Evolutionary conservation across 495 filamentous ascomycete genomes (phyloP).

Genomic region (Xylaria cubensis): DNA sequence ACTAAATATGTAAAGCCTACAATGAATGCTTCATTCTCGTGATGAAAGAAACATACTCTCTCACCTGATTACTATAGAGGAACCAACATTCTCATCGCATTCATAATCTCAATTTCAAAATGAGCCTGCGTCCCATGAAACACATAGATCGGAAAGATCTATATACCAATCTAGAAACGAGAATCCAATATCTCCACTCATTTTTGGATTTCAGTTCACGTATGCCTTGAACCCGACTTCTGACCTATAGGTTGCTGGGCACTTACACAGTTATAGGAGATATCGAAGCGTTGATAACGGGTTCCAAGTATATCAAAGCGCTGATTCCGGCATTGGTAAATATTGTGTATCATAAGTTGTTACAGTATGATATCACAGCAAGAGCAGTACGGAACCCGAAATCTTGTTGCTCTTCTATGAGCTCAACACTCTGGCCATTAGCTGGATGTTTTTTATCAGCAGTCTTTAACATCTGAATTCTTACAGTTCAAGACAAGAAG

Average conservation of each 20-base stretch:
- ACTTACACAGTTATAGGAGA: slow-evolving; percentile 57
- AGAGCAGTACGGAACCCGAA: slow-evolving; percentile 43
- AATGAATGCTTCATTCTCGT: not conserved
- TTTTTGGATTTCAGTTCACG: slow-evolving; percentile 75
- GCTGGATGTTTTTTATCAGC: not conserved
- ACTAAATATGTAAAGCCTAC: not conserved
- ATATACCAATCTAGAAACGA: slow-evolving; percentile 69
- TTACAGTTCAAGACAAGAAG: slow-evolving; percentile 66
- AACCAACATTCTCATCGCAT: not conserved
- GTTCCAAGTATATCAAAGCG: slow-evolving; percentile 74
- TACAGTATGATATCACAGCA: slow-evolving; percentile 78
- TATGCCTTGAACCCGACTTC: slow-evolving; percentile 39
- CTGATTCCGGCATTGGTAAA: slow-evolving; percentile 75
- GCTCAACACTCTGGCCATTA: not conserved
- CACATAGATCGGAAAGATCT: slow-evolving; percentile 74
- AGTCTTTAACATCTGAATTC: not conserved
- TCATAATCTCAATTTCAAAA: slow-evolving; percentile 4
- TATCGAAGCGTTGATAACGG: slow-evolving; percentile 68
- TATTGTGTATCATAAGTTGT: slow-evolving; percentile 79
- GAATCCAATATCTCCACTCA: slow-evolving; percentile 72
- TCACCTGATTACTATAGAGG: not conserved
- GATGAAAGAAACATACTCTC: not conserved
- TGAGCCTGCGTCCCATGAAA: slow-evolving; percentile 46
- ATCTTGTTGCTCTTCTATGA: not conserved
- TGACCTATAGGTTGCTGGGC: not conserved